Evolutionary conservation across 2,329 filamentous ascomycete genomes (phyloP).

Genomic region (Curvularia hawaiiensis): DNA sequence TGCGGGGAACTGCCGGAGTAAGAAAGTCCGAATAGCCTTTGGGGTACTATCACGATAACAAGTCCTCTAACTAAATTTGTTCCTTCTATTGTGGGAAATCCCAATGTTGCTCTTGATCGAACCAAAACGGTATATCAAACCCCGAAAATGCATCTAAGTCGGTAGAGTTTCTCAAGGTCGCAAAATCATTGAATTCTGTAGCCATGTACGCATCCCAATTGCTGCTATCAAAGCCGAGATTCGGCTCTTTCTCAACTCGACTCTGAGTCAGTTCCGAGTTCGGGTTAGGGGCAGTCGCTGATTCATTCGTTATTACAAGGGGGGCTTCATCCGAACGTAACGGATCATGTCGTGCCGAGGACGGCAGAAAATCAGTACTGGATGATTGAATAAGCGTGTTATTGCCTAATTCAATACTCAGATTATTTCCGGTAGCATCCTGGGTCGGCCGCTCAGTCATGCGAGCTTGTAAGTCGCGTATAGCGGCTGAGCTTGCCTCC

Average conservation of each 20-base stretch:
- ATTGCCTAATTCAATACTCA: background rate
- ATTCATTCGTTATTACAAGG: background rate
- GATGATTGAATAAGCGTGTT: background rate
- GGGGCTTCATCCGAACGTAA: background rate
- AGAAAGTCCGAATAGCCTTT: slow-evolving; percentile 26
- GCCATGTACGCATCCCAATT: slow-evolving; percentile 21
- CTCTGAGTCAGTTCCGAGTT: background rate
- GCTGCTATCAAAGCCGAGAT: background rate
- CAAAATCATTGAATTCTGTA: background rate
- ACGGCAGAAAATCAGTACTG: background rate
- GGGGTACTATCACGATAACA: slow-evolving; percentile 16
- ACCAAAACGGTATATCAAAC: slow-evolving; percentile 46
- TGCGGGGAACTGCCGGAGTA: slow-evolving; percentile 24
- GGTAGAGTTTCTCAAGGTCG: slow-evolving; percentile 9
- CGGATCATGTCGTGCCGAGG: background rate
- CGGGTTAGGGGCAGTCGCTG: too few relatives aligned
- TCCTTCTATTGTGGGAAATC: slow-evolving; percentile 25
- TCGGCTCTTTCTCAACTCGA: background rate
- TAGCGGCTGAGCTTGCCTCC: slow-evolving; percentile 37
- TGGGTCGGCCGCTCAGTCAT: slow-evolving; percentile 11
- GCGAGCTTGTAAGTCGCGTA: slow-evolving; percentile 28
- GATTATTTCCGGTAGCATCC: background rate
- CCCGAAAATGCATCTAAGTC: slow-evolving; percentile 38
- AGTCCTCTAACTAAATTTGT: too few relatives aligned
- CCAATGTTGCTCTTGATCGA: slow-evolving; percentile 43